Evolutionary conservation across 2,329 filamentous ascomycete species (phyloP).

Genomic region (Cladosporium sp.): DNA sequence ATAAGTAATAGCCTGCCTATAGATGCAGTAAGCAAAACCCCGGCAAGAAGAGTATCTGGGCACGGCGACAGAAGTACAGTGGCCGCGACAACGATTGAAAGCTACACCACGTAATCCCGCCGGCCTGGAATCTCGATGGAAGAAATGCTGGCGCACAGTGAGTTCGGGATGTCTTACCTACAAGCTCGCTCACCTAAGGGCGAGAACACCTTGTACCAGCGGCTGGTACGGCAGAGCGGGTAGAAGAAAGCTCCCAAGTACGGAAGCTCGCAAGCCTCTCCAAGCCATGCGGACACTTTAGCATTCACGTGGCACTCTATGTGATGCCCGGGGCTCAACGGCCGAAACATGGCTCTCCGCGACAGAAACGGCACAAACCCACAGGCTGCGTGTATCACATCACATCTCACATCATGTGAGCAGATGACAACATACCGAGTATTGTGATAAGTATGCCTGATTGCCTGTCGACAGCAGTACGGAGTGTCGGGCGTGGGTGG

Average conservation of each 20-base stretch:
- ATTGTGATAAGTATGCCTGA: neutral
- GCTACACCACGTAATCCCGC: neutral
- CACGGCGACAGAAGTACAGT: neutral
- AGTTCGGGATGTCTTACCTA: neutral
- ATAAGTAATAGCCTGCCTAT: neutral
- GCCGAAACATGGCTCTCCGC: constrained; percentile 16
- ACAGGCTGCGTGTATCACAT: neutral
- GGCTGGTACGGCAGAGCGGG: neutral
- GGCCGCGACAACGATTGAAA: neutral
- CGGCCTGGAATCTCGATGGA: neutral
- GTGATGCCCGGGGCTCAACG: constrained; percentile 12
- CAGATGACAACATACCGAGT: neutral
- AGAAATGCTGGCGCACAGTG: neutral
- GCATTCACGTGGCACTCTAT: constrained; percentile 17
- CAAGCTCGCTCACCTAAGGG: neutral
- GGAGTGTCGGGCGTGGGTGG: neutral
- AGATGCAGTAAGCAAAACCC: neutral
- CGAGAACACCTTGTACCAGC: constrained; percentile 15
- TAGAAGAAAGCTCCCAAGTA: neutral
- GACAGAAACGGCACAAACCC: constrained; percentile 5
- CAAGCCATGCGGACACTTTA: neutral
- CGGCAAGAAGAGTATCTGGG: neutral
- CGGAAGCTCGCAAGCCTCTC: neutral
- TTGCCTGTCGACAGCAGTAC: constrained; percentile 6
- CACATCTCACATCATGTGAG: constrained; percentile 10